phyloP scores from a whole-genome alignment of 768 basidiomycete genomes.

The Agrocybe pediades region DNA sequence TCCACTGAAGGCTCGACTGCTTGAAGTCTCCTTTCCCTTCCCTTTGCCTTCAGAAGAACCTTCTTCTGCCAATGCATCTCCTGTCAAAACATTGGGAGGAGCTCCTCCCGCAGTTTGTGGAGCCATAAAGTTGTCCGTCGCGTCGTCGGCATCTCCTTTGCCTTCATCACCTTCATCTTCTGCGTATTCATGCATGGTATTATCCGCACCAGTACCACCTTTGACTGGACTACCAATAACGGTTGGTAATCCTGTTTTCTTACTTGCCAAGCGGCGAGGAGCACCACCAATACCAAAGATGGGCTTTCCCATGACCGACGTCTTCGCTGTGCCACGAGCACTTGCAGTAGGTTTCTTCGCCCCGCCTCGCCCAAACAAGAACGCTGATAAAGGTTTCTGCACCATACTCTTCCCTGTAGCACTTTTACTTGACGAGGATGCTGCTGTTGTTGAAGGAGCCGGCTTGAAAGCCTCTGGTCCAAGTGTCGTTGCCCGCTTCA shows the following conservation, averaged over 20 bases:
- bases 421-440: conserved; percentile 13
- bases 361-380: conserved; percentile 20
- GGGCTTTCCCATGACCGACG: conserved; percentile 14
- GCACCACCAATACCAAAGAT: conserved; percentile 31
- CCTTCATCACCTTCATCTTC: conserved; percentile 16
- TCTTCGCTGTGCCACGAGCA: conserved; percentile 15
- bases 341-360: conserved; percentile 8
- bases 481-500: conserved; percentile 25
- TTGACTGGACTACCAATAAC: conserved; percentile 54
- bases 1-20: conserved; percentile 30
- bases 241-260: conserved; percentile 46
- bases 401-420: conserved; percentile 18
- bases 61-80: conserved; percentile 10
- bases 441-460: conserved; percentile 7
- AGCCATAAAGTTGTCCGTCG: conserved; percentile 13
- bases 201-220: conserved; percentile 27
- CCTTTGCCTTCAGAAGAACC: conserved; percentile 37
- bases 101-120: conserved; percentile 16
- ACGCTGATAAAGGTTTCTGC: conserved; percentile 30
- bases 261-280: conserved; percentile 35
- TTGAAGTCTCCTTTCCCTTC: conserved; percentile 26
- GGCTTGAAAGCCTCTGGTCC: conserved; percentile 16
- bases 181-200: conserved; percentile 18
- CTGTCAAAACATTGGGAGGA: conserved; percentile 11
- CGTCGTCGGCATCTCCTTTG: conserved; percentile 3